A percentile compares a stretch with the other conserved stretches of the same genome.
Evolutionary conservation across 179 eudicot genomes (phyloP).

Genomic region (Gypsophila paniculata): DNA sequence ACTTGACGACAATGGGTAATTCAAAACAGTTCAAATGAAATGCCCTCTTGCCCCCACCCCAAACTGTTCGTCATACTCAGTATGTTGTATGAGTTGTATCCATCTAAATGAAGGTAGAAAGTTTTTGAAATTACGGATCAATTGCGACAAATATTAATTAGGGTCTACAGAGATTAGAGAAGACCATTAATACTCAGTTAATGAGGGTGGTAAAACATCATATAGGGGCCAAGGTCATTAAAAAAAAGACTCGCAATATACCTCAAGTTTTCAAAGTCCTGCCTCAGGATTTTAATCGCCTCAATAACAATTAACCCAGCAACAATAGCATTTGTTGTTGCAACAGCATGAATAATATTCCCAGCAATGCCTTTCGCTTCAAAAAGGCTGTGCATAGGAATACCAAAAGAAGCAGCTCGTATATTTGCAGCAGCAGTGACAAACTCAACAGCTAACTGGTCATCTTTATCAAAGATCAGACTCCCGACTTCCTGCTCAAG

Average conservation of each 20-base stretch:
- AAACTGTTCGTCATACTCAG: too few relatives aligned
- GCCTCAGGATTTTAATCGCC: slow-evolving; percentile 83
- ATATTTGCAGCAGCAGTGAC: slow-evolving; percentile 98
- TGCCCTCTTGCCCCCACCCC: too few relatives aligned
- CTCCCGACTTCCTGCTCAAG: slow-evolving; percentile 72
- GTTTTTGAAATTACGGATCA: too few relatives aligned
- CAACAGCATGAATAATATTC: slow-evolving; percentile 96
- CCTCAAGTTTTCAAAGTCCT: slow-evolving; percentile 46
- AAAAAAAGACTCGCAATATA: slow-evolving; percentile 3
- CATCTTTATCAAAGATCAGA: slow-evolving; percentile 86
- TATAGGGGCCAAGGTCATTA: too few relatives aligned
- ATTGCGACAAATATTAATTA: too few relatives aligned
- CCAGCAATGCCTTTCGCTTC: slow-evolving; percentile 99
- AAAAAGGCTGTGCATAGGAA: slow-evolving; percentile 90
- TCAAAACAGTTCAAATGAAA: too few relatives aligned
- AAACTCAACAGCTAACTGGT: slow-evolving; percentile 90
- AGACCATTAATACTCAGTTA: neutral
- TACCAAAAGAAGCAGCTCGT: slow-evolving; percentile 85
- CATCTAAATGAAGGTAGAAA: too few relatives aligned
- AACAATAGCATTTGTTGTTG: slow-evolving; percentile 90
- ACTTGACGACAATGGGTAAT: too few relatives aligned
- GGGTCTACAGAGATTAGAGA: neutral
- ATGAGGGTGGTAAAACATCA: neutral
- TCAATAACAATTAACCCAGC: slow-evolving; percentile 93
- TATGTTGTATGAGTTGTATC: too few relatives aligned